Evolutionary conservation across 441 rosid genomes (phyloP), one percentile per base, ranked within the genome.

Genomic region (Croton setiger): DNA sequence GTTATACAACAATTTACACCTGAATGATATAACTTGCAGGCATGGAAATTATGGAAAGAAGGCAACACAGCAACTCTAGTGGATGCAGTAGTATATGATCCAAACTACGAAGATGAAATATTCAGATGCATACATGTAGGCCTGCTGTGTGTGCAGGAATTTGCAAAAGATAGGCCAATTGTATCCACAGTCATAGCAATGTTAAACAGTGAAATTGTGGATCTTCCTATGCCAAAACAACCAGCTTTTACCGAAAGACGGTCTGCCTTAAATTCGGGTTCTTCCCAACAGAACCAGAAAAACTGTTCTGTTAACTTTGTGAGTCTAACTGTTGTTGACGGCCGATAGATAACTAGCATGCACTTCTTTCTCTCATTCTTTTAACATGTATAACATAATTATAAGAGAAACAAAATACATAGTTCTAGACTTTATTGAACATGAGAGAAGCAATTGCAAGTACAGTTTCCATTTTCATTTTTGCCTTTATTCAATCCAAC

Each of bases 31-130:
- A 61, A 58, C 37, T 7, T 15, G 18, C 75, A 87, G 96, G 88
- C 86, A 17, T 92, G 94, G 94, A 79, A 82, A 51, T 60, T 86
- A 49, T 87, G 91, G 93, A 83, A 69, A 0, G 92, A 82, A 23
- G 81, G 76, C 23, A 69, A 77, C 52, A 52, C 70, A 33, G 56
- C 63, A 20, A 75, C 58, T 11, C 31, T 88, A 35, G 67, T 82
- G 1, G 85, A 85, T 81, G 74, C 75, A 0, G 10, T 9, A 0
- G 60, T 80, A 41, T 70, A 14, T 2, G 80, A 74, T 12, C 63
- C 67, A n/a, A 14, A 45, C 45, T 66, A 47, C 45, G 23, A 52
- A 44, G 56, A 17, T 15, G 85, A 88, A 41, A 73, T 85, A 5
- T 4, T 9, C 3, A 80, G 86, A 63, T 84, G 89, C 77, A 61